Evolutionary conservation across 1,284 basidiomycete genomes (phyloP).

Genomic region (Malassezia vespertilionis): DNA sequence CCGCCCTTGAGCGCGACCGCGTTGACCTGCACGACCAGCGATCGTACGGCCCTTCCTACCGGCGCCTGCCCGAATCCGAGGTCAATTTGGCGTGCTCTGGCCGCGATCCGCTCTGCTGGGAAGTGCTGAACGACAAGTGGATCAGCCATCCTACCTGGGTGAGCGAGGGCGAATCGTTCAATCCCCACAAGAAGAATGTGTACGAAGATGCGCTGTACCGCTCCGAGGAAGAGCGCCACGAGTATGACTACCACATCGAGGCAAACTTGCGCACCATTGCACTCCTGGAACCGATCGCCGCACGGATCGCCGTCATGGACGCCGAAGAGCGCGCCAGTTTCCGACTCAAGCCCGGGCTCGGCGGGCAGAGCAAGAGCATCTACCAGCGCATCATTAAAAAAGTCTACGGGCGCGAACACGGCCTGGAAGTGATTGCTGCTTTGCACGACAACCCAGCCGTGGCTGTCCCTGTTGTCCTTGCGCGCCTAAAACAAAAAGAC

Average conservation of each 20-base stretch:
- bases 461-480: slow-evolving; percentile 81
- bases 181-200: slow-evolving; percentile 90
- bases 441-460: slow-evolving; percentile 84
- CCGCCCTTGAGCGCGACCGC: slow-evolving; percentile 43
- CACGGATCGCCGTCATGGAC: slow-evolving; percentile 78
- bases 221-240: slow-evolving; percentile 94
- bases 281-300: slow-evolving; percentile 76
- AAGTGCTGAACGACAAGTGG: slow-evolving; percentile 61
- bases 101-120: slow-evolving; percentile 86
- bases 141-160: slow-evolving; percentile 96
- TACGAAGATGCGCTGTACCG: slow-evolving; percentile 94
- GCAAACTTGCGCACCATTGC: slow-evolving; percentile 83
- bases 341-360: slow-evolving; percentile 76
- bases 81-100: slow-evolving; percentile 81
- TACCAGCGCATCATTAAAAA: slow-evolving; percentile 91
- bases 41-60: slow-evolving; percentile 74
- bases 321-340: slow-evolving; percentile 73
- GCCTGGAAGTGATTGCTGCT: slow-evolving; percentile 73
- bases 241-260: slow-evolving; percentile 94
- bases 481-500: slow-evolving; percentile 82
- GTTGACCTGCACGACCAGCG: slow-evolving; percentile 46
- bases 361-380: slow-evolving; percentile 73
- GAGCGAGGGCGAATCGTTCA: slow-evolving; percentile 84
- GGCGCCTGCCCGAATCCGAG: slow-evolving; percentile 75
- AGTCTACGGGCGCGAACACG: slow-evolving; percentile 77